Conservation (phyloP, 1,284 basidiomycete species). For the Testicularia cyperi region DNA sequence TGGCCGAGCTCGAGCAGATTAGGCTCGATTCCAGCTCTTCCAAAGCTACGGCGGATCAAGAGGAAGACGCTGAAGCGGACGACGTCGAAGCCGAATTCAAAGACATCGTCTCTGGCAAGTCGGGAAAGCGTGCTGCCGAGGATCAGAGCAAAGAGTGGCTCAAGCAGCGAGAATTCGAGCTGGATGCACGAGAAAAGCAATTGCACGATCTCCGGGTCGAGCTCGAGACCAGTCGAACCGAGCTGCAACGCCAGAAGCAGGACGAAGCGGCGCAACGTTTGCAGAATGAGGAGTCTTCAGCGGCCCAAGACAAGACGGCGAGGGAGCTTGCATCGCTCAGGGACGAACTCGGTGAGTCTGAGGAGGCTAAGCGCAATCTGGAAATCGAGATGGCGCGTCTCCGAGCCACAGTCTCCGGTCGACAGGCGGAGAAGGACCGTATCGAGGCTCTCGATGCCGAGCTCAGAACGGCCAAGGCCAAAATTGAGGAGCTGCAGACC, state of each 20-base stretch:
- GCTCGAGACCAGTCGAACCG: slow-evolving; percentile 6
- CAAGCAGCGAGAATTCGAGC: slow-evolving; percentile 9
- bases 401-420: slow-evolving; percentile 6
- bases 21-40: too few species aligned
- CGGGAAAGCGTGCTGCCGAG: neutral
- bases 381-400: slow-evolving; percentile 18
- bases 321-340: slow-evolving; percentile 15
- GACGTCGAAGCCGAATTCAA: slow-evolving; percentile 25
- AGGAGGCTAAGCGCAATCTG: slow-evolving; percentile 12
- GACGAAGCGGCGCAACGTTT: too few species aligned
- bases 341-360: slow-evolving; percentile 13
- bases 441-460: slow-evolving; percentile 6
- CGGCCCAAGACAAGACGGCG: neutral
- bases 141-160: neutral
- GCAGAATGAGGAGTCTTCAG: too few species aligned
- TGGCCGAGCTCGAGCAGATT: slow-evolving; percentile 12
- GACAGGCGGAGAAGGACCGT: slow-evolving; percentile 4
- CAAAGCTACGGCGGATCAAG: too few species aligned
- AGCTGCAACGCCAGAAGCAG: slow-evolving; percentile 7
- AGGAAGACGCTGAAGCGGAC: too few species aligned
- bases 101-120: slow-evolving; percentile 14
- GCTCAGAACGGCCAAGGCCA: slow-evolving; percentile 6
- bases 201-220: slow-evolving; percentile 5
- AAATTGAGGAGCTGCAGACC: slow-evolving; percentile 15
- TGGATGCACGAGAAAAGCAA: slow-evolving; percentile 14